Evolutionary conservation across 148 eudicot species (phyloP), one percentile per base, ranked within the genome.

Genomic region (Diospyros lotus): DNA sequence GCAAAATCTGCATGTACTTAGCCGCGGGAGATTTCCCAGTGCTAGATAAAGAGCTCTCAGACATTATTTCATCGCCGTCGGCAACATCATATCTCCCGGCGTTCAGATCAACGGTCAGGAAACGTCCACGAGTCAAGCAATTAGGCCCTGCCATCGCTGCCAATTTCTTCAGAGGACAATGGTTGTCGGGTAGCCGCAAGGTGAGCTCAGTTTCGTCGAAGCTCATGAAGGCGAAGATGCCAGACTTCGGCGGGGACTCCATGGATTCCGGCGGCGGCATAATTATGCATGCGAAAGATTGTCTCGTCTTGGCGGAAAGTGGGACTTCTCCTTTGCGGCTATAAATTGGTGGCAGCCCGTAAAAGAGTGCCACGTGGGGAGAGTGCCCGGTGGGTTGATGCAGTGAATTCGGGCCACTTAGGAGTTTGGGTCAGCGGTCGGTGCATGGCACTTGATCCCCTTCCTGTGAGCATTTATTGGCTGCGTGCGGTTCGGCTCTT

Each of bases 131-230:
- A 4, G 39, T 63, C 10, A 8, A 39, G 10, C 2, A 4, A 8
- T 40, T 55, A 6, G 12, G 15, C 64, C n/a, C 2, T 60, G 40
- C 64, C 40, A 28, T 28, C 39, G 6, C 3, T 2, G 64, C 28
- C 28, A 28, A 28, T 28, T 28, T 28, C 28, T 28, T 28, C 3
- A 45, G 46, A 41, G 45, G 66, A 10, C 45, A 50, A 43, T 48
- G 28, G 8, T 28, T 50, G 50, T 50, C 68, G 18, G 68, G 68
- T 5, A 64, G 14, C 2, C 68, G n/a, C 2, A 64, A 43, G 50
- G 68, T 64, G 38, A 64, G 68, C 68, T 64, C 48, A 2, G 68
- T 64, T 48, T 64, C 68, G 68, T 64, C 13, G 68, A 64, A 64
- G 18, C 43, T 43, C 5, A 43, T 7, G 68, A 9, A 7, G 68